Conservation (phyloP, 2,329 filamentous ascomycete genomes). For the Sporothrix brasiliensis region DNA sequence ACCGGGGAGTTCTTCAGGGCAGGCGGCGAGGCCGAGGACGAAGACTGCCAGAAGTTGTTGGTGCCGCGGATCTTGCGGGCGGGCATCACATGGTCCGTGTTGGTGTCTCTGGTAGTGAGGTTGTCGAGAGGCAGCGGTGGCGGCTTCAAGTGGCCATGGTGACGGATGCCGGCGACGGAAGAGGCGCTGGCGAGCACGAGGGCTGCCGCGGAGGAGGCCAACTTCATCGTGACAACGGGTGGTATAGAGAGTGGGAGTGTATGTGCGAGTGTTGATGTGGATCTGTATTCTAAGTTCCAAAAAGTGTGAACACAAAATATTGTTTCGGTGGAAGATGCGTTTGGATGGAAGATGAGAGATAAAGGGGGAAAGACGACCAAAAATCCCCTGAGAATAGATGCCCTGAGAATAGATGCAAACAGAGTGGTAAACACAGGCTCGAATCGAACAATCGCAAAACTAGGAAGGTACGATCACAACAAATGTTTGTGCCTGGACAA, state of each 20-base stretch:
- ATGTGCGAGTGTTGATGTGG: neutral
- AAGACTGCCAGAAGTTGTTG: constrained; percentile 27
- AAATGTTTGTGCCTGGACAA: constrained; percentile 9
- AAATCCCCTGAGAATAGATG: neutral
- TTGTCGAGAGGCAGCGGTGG: constrained; percentile 20
- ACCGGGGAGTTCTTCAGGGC: neutral
- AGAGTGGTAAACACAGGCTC: neutral
- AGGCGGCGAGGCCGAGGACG: neutral
- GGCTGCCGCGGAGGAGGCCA: constrained; percentile 20
- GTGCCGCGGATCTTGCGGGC: constrained; percentile 28
- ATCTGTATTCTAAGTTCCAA: constrained; percentile 11
- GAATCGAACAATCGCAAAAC: constrained; percentile 1
- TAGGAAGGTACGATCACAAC: constrained; percentile 22
- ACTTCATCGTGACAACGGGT: constrained; percentile 15
- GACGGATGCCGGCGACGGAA: constrained; percentile 19
- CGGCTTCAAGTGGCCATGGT: constrained; percentile 28
- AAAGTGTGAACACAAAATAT: neutral
- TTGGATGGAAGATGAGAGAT: neutral
- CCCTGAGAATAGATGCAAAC: neutral
- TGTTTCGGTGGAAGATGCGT: neutral
- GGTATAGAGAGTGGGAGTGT: neutral
- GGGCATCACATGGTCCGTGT: neutral
- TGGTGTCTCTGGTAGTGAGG: neutral
- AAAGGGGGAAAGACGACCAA: neutral
- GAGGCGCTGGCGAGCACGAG: constrained; percentile 26